phyloP scores from a whole-genome alignment of 345 rosid species.

The Kandelia obovata region DNA sequence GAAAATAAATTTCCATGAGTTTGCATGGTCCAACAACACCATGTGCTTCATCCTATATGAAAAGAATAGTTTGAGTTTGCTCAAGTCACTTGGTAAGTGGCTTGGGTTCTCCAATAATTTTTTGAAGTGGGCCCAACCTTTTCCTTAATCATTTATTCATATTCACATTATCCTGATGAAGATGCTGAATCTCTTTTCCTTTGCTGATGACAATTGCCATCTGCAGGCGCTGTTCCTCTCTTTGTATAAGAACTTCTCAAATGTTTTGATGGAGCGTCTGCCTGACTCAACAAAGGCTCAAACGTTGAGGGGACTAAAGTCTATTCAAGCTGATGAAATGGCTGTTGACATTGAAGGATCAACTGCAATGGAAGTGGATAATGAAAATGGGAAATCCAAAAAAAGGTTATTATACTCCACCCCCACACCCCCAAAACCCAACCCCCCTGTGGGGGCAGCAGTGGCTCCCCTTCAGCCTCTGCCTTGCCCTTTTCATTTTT shows the following conservation, averaged over 20 bases:
- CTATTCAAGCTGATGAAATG: conserved; percentile 48
- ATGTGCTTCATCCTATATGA: too few relatives aligned
- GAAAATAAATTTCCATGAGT: too few relatives aligned
- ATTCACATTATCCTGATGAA: not conserved
- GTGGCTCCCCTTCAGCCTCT: not conserved
- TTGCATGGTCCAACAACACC: too few relatives aligned
- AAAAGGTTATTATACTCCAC: conserved; percentile 25
- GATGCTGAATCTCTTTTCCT: not conserved
- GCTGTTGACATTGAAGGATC: conserved; percentile 50
- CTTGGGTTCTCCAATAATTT: too few relatives aligned
- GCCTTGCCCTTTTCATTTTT: not conserved
- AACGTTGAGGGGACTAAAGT: conserved; percentile 57
- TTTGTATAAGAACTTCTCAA: conserved; percentile 62
- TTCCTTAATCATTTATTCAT: not conserved
- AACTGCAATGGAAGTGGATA: conserved; percentile 75
- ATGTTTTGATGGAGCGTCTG: conserved; percentile 66
- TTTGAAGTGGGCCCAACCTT: too few relatives aligned
- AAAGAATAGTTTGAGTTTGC: too few relatives aligned
- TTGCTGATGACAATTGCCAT: conserved; percentile 20
- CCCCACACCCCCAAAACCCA: too few relatives aligned
- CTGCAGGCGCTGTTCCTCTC: conserved; percentile 60
- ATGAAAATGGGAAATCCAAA: conserved; percentile 55
- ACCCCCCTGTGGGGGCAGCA: too few relatives aligned
- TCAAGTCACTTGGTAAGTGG: too few relatives aligned
- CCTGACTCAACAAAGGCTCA: conserved; percentile 67